Base-by-base conservation (phyloP, 352 stramenopile species). In the Aphanomyces astaci region DNA sequence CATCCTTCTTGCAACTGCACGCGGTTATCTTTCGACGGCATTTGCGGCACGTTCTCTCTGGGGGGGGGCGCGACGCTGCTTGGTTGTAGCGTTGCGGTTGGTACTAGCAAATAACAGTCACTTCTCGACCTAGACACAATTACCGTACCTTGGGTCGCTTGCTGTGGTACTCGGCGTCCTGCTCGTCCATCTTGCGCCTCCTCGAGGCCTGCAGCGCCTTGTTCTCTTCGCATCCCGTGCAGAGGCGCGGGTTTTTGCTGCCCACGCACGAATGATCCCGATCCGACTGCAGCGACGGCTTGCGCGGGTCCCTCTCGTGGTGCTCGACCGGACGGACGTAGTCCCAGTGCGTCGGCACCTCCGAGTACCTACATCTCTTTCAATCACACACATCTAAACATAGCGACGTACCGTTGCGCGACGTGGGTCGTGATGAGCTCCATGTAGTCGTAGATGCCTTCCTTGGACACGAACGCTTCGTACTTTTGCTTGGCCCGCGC, bases 381-480 rank as follows among this genome's bases (percentile, higher is more conserved):
- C 11, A 15, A 64, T 53, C 22, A 1, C 24, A 57, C 36, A 46
- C 11, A n/a, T 11, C 7, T 64, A 9, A 55, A 53, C n/a, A 52
- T 31, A 53, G 30, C 0, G 36, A 30, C n/a, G 66, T 97, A 98
- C 15, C 92, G 80, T 67, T 92, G 81, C 0, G 96, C 90, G 52
- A 98, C 90, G 70, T 91, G 80, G 51, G 96, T 88, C 70, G 87
- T 96, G 33, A 98, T 90, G 73, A 99, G 87, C 82, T 99, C 88
- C 64, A 99, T 83, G 77, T 99, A 99, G 77, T 99, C 96, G 54
- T 99, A 80, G 68, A 98, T 90, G 19, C 92, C 88, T 56, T 95
- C 86, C 70, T 96, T 93, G 17, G 78, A 90, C 32, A 97, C 74
- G 60, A 90, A 97, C 19, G 89, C 89, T 33, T 98, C 88, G 71